Base-by-base conservation (phyloP, 495 filamentous ascomycete genomes). In the Aspergillus asperescens region DNA sequence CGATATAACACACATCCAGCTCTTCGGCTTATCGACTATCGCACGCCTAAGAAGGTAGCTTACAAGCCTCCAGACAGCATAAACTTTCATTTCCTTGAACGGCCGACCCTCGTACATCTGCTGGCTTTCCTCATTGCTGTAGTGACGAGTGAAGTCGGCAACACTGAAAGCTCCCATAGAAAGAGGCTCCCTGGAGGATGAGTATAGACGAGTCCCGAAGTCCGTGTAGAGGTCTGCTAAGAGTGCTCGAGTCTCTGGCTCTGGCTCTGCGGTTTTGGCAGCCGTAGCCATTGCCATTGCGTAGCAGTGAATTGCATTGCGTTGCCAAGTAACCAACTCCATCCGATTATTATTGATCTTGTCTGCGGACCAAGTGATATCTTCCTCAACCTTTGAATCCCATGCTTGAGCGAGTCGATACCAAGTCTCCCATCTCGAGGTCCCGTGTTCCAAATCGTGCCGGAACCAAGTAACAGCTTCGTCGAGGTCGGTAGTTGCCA, bases 341-440 rank as follows among this genome's bases (percentile, higher is more conserved):
- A 72, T 67, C 38, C 82, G 81, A 55, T 87, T 85, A 62, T 87
- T 91, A 67, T 97, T 96, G 64, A 97, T 83, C 62, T 94, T 94
- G 48, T 99, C 94, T 4, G 93, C 87, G n/a, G 83, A 85, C 93
- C 94, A 97, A 5, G 90, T 84, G 9, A 94, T 86, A 2, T 85
- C 81, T 62, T 99, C 94, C 52, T 99, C 94, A 40, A 97, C 68
- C 62, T 94, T 88, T 20, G 84, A 82, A 63, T 97, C 93, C 63
- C 92, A 94, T 19, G 87, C 86, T 58, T 99, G 93, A 9, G 85
- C 93, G 5, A 96, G 77, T 41, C 93, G 83, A 65, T 92, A 96
- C 94, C 93, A 99, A 0, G 91, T 84, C 65, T 97, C 91, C 93
- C 93, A 99, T 41, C 84, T 82, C 23, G 91, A 85, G 1, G 82